Conservation (phyloP, 2,329 filamentous ascomycete species). For the Cytospora piceicola region DNA sequence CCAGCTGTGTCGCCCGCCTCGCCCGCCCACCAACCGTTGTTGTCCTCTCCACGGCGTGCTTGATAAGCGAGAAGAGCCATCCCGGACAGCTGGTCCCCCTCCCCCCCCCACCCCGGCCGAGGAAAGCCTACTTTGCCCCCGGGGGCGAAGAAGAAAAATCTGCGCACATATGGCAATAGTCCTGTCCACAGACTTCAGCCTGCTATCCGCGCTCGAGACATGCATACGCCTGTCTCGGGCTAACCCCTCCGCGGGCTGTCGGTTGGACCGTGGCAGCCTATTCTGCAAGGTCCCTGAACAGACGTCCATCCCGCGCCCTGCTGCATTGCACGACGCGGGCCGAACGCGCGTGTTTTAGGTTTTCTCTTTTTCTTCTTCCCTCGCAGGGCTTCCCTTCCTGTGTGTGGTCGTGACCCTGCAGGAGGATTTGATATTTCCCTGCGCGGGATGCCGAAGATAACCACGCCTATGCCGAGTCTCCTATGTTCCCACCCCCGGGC, state of each 20-base stretch:
- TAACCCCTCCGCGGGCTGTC: not conserved
- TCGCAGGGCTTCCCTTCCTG: slow-evolving; percentile 22
- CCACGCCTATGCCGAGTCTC: slow-evolving; percentile 5
- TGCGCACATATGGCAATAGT: not conserved
- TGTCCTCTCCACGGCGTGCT: not conserved
- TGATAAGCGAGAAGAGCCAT: not conserved
- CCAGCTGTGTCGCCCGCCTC: not conserved
- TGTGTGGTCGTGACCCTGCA: slow-evolving; percentile 5
- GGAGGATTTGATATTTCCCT: slow-evolving; percentile 1
- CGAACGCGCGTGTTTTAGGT: slow-evolving; percentile 9
- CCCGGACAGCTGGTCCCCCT: not conserved
- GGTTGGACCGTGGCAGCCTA: slow-evolving; percentile 6
- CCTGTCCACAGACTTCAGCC: not conserved
- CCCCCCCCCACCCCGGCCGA: not conserved
- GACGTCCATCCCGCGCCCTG: slow-evolving; percentile 19
- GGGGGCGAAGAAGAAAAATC: not conserved
- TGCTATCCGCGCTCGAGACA: not conserved
- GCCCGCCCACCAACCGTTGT: not conserved
- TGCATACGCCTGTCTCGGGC: not conserved
- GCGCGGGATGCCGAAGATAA: slow-evolving; percentile 23
- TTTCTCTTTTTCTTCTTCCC: not conserved
- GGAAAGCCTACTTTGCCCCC: not conserved
- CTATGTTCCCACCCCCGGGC: not conserved
- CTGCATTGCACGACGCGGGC: slow-evolving; percentile 35
- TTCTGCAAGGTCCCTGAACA: slow-evolving; percentile 26